Conservation (phyloP, 2,329 filamentous ascomycete species). For the Ophiosphaerella korrae region DNA sequence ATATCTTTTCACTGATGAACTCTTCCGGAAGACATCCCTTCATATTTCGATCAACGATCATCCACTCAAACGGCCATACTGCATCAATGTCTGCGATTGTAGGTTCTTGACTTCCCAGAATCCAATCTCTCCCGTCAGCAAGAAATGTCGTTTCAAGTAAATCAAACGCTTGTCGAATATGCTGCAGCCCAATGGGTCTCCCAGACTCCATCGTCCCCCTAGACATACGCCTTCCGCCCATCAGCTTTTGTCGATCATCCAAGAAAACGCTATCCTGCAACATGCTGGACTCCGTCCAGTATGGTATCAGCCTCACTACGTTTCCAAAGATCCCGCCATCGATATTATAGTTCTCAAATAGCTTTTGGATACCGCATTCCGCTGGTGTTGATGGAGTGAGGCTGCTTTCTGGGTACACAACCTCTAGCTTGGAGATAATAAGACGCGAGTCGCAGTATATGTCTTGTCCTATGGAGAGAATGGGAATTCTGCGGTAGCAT, state of each 20-base stretch:
- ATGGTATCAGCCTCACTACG: conserved; percentile 62
- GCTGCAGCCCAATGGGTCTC: conserved; percentile 62
- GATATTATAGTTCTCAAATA: conserved; percentile 62
- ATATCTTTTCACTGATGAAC: conserved; percentile 58
- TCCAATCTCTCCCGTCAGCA: conserved; percentile 69
- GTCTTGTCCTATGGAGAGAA: conserved; percentile 39
- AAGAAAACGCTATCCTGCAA: conserved; percentile 64
- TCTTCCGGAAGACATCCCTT: conserved; percentile 59
- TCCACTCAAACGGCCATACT: conserved; percentile 72
- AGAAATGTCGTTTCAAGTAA: conserved; percentile 67
- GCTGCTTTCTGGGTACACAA: conserved; percentile 18
- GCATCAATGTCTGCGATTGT: conserved; percentile 71
- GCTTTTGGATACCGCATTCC: conserved; percentile 56
- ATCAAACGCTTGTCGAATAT: conserved; percentile 60
- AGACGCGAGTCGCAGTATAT: conserved; percentile 40
- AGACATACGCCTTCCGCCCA: conserved; percentile 50
- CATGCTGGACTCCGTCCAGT: conserved; percentile 57
- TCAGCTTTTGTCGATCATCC: conserved; percentile 60
- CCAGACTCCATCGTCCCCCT: conserved; percentile 47
- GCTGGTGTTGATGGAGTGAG: conserved; percentile 30
- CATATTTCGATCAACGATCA: conserved; percentile 52
- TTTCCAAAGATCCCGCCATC: conserved; percentile 63
- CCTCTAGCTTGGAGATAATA: conserved; percentile 40
- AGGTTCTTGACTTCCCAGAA: conserved; percentile 60
- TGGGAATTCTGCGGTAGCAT: conserved; percentile 46